These are phyloP conservation scores for Niveomyces coronatus DNA, from an alignment of 2,329 filamentous ascomycete genomes.

Conservation along the genomic window DNA sequence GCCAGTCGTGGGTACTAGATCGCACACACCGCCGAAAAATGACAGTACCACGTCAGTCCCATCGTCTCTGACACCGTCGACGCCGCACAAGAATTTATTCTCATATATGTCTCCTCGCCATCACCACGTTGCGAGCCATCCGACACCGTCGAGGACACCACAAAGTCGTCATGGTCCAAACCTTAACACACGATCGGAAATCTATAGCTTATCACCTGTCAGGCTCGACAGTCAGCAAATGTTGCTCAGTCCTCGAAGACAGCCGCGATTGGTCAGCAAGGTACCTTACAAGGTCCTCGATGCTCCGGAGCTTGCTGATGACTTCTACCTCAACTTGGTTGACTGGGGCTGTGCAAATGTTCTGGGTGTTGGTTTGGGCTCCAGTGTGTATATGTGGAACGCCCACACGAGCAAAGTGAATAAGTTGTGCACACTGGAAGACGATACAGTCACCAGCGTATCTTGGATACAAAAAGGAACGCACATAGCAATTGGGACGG, in stretches of 20 bases:
- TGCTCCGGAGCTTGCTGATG: slow-evolving; percentile 89
- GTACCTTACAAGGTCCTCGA: slow-evolving; percentile 97
- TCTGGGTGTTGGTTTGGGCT: slow-evolving; percentile 82
- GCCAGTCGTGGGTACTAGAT: slow-evolving; percentile 55
- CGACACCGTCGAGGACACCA: slow-evolving; percentile 80
- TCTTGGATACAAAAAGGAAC: slow-evolving; percentile 98
- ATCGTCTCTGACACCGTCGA: slow-evolving; percentile 76
- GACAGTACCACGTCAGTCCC: slow-evolving; percentile 51
- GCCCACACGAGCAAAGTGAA: slow-evolving; percentile 83
- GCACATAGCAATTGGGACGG: slow-evolving; percentile 89
- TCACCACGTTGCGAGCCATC: slow-evolving; percentile 65
- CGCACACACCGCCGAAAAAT: slow-evolving; percentile 70
- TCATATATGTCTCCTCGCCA: slow-evolving; percentile 74
- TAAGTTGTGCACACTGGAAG: slow-evolving; percentile 83
- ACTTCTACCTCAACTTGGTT: slow-evolving; percentile 95
- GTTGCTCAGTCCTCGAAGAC: slow-evolving; percentile 79
- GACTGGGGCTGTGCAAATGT: slow-evolving; percentile 97
- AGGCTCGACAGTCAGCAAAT: slow-evolving; percentile 89
- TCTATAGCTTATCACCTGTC: slow-evolving; percentile 92
- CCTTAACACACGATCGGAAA: slow-evolving; percentile 78
- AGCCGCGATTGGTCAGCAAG: slow-evolving; percentile 84
- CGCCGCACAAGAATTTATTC: slow-evolving; percentile 95
- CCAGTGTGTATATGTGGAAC: slow-evolving; percentile 98
- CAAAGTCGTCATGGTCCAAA: slow-evolving; percentile 82
- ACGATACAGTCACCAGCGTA: slow-evolving; percentile 92